phyloP scores from a whole-genome alignment of 164 flowering plant genomes.

The Hamamelis virginiana region DNA sequence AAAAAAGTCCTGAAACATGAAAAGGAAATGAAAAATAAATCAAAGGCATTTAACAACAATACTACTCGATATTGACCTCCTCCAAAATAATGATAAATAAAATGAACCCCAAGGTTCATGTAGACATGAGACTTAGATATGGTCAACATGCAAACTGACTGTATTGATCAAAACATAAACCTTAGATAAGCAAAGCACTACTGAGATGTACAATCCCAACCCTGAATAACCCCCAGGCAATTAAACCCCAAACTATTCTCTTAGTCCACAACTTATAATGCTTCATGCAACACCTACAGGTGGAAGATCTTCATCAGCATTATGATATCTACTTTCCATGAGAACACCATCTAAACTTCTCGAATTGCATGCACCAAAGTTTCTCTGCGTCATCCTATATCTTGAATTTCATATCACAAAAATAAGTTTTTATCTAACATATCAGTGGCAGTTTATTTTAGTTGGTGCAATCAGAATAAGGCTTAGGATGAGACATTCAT shows the following conservation, averaged over 20 bases:
- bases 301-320: background rate
- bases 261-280: background rate
- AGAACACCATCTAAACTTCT: background rate
- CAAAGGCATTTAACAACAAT: background rate
- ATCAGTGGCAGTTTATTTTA: background rate
- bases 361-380: background rate
- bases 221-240: no score
- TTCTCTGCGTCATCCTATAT: background rate
- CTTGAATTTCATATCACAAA: no score
- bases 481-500: no score
- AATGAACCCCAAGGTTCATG: background rate
- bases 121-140: background rate
- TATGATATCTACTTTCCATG: background rate
- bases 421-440: background rate
- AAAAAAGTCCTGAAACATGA: slow-evolving; percentile 75
- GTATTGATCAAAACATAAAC: background rate
- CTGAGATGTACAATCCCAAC: no score
- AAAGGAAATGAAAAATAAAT: slow-evolving; percentile 1
- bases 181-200: no score
- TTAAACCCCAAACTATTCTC: background rate
- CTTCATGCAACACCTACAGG: background rate
- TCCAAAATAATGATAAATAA: background rate
- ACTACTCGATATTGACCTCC: background rate
- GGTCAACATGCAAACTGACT: background rate
- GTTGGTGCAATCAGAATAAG: no score